These are phyloP conservation scores for Paracorniculantispora psalliotae DNA, from an alignment of 2,329 filamentous ascomycete genomes.

Conservation along the genomic window DNA sequence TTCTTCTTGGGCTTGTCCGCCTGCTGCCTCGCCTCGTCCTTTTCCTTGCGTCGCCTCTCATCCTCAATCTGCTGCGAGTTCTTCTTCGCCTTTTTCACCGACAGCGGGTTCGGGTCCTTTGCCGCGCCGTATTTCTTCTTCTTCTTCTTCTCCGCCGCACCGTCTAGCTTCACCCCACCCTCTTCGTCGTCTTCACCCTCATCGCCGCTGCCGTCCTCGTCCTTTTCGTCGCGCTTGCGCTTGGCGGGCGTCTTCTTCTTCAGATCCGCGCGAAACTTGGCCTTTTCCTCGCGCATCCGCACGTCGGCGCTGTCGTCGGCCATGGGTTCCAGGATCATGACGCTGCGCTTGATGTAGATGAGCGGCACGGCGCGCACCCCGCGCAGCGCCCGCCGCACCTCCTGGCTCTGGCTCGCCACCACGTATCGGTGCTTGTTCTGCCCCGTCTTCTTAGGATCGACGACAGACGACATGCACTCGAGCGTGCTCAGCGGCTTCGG, in stretches of 20 bases:
- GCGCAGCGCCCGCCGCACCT: constrained; percentile 59
- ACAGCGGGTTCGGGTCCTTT: constrained; percentile 67
- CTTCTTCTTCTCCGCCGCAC: constrained; percentile 44
- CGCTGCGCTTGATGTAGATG: constrained; percentile 72
- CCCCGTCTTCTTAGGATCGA: constrained; percentile 69
- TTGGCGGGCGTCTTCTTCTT: constrained; percentile 46
- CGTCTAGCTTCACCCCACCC: constrained; percentile 18
- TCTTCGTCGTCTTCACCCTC: constrained; percentile 38
- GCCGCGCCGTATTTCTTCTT: constrained; percentile 56
- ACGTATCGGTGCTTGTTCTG: constrained; percentile 77
- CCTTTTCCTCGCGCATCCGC: constrained; percentile 63
- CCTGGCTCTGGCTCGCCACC: constrained; percentile 66
- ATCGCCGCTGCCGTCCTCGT: constrained; percentile 26
- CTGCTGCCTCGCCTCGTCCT: constrained; percentile 17
- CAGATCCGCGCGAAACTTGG: constrained; percentile 68
- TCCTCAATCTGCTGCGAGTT: constrained; percentile 20
- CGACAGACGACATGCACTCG: constrained; percentile 68
- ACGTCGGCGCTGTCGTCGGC: constrained; percentile 58
- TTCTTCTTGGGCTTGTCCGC: constrained; percentile 30
- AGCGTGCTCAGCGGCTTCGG: constrained; percentile 63
- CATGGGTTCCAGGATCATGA: constrained; percentile 71
- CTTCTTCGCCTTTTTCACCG: constrained; percentile 65
- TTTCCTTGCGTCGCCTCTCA: constrained; percentile 20
- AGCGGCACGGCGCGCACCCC: constrained; percentile 67
- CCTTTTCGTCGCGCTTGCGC: constrained; percentile 37